Percentiles rank a stretch among this genome's conserved stretches.
Evolutionary conservation across 768 basidiomycete genomes (phyloP).

Genomic region (Fomitopsis serialis): DNA sequence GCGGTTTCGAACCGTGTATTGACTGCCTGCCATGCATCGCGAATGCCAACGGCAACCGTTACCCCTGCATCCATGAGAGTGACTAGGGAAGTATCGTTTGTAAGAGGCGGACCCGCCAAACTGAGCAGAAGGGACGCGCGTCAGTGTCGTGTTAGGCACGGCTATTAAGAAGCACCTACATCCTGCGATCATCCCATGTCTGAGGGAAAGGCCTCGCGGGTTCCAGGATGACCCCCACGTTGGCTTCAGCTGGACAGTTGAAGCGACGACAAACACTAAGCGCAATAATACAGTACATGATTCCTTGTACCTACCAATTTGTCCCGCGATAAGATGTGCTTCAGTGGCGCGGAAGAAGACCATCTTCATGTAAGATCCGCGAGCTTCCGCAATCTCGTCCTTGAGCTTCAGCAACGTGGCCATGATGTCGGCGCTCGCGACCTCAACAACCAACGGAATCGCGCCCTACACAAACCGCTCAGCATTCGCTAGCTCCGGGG

Average conservation of each 20-base stretch:
- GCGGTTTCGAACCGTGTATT: constrained; percentile 33
- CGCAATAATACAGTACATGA: constrained; percentile 23
- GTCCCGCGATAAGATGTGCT: constrained; percentile 63
- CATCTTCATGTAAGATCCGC: constrained; percentile 39
- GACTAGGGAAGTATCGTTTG: constrained; percentile 48
- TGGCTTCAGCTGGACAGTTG: not conserved
- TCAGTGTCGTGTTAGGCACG: too few relatives aligned
- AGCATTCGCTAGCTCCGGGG: constrained; percentile 6
- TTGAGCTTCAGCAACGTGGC: constrained; percentile 71
- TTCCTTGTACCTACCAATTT: constrained; percentile 40
- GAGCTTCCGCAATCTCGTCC: constrained; percentile 48
- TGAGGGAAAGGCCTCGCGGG: constrained; percentile 2
- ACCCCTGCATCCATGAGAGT: constrained; percentile 55
- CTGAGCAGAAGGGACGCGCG: constrained; percentile 15
- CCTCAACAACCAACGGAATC: constrained; percentile 71
- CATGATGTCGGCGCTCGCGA: constrained; percentile 77
- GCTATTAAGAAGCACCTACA: too few relatives aligned
- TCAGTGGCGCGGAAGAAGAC: constrained; percentile 65
- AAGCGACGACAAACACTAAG: too few relatives aligned
- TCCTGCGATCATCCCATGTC: constrained; percentile 5
- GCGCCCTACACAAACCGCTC: constrained; percentile 40
- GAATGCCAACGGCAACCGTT: constrained; percentile 51
- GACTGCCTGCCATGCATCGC: constrained; percentile 27
- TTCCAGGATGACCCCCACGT: constrained; percentile 1
- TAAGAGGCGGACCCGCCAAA: constrained; percentile 65